Percentiles rank a stretch among this genome's conserved stretches.
phyloP scores from a whole-genome alignment of 2,329 filamentous ascomycete genomes.

The Scytalidium sp. region DNA sequence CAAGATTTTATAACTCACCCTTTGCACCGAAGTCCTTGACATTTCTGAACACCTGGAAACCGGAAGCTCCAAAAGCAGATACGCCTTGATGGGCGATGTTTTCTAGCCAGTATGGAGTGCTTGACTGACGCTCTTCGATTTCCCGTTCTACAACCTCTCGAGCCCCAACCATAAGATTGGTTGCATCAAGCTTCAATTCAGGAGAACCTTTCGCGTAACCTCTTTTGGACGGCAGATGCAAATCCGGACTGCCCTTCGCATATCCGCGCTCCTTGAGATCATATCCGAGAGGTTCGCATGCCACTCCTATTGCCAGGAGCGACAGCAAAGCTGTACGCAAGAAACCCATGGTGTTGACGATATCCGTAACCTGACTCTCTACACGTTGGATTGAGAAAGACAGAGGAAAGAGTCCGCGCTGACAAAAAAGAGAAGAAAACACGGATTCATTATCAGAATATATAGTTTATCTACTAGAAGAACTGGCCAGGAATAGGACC shows the following conservation, averaged over 20 bases:
- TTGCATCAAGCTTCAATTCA: not conserved
- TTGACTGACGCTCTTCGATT: not conserved
- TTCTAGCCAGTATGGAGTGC: slow-evolving; percentile 20
- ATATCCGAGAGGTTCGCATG: not conserved
- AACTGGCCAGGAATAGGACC: not conserved
- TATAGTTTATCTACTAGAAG: not conserved
- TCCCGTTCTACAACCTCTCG: not conserved
- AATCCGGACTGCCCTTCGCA: not conserved
- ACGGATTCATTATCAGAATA: not conserved
- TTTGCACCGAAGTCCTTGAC: slow-evolving; percentile 13
- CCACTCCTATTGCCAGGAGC: not conserved
- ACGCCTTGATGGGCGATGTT: slow-evolving; percentile 17
- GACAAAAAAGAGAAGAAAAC: not conserved
- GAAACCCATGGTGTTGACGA: not conserved
- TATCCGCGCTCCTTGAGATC: no score
- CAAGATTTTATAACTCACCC: slow-evolving; percentile 3
- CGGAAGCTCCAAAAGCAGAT: slow-evolving; percentile 14
- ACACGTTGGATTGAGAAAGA: not conserved
- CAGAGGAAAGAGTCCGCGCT: not conserved
- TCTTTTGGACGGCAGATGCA: not conserved
- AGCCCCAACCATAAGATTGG: not conserved
- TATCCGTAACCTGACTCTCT: not conserved
- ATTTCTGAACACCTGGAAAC: slow-evolving; percentile 19
- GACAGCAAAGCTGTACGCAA: not conserved
- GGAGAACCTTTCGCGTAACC: not conserved